Conservation (phyloP, 176 grass and related monocot genomes). For the Themeda triandra region DNA sequence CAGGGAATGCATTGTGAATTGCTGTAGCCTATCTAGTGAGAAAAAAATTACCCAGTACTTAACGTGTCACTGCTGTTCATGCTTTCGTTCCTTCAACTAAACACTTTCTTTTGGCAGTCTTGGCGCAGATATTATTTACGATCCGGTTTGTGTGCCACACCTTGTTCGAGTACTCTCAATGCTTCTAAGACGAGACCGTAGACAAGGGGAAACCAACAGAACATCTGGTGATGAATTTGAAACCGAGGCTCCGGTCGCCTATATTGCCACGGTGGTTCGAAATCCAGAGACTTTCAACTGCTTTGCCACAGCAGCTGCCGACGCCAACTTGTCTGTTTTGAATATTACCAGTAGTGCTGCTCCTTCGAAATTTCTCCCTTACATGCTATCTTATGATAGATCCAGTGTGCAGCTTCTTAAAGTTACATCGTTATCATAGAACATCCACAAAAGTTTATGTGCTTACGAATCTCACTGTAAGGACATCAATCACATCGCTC, state of each 20-base stretch:
- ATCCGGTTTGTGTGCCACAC: conserved; percentile 64
- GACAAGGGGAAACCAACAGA: not conserved
- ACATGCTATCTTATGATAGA: conserved; percentile 76
- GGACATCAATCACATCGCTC: not conserved
- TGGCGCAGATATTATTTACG: conserved; percentile 91
- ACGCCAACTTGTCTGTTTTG: conserved; percentile 48
- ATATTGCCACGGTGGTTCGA: conserved; percentile 79
- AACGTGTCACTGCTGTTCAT: not conserved
- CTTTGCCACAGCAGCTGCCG: conserved; percentile 50
- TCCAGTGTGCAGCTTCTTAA: conserved; percentile 71
- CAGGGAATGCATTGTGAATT: not conserved
- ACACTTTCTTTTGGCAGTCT: conserved; percentile 39
- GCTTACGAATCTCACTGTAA: not conserved
- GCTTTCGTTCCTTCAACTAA: not conserved
- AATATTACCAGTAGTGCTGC: conserved; percentile 42
- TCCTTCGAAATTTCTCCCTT: conserved; percentile 62
- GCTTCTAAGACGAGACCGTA: conserved; percentile 19
- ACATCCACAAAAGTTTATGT: not conserved
- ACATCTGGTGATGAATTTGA: not conserved
- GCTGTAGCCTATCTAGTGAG: not conserved
- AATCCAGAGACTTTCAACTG: conserved; percentile 75
- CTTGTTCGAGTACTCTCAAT: conserved; percentile 58
- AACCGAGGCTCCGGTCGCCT: conserved; percentile 43
- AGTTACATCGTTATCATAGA: conserved; percentile 16
- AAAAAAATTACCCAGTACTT: not conserved